Evolutionary conservation across 257 asterid species (phyloP), one percentile per base, ranked within the genome.

Genomic region (Ophiorrhiza pumila): DNA sequence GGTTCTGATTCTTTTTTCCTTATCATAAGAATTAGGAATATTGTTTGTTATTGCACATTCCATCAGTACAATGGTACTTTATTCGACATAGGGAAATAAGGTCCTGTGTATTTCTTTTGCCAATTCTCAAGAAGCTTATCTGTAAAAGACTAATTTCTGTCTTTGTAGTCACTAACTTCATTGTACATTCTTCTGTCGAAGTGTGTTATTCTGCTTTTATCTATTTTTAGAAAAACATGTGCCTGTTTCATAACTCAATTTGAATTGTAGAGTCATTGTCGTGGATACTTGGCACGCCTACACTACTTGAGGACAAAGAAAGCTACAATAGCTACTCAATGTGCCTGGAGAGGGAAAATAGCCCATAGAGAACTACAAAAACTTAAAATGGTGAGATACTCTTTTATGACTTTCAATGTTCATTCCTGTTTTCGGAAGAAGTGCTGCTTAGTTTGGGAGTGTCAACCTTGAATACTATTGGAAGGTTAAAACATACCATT

Each of bases 341-440:
- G 93, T 86, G 87, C 85, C 69, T 89, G 90, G 85, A 89, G 91
- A 81, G 78, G 76, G 63, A 80, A 50, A 82, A 60, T 69, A 69
- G 91, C 93, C 42, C 85, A 79, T 3, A 80, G 68, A 77, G 93
- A 89, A 80, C 82, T 89, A 41, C 81, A 74, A 70, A 84, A 80
- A 73, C 96, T 87, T 73, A 89, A 76, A 81, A 79, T 80, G 93
- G 96, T 84, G 86, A 86, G 87, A 60, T 73, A 72, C 39, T 27
- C 64, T 43, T 62, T 71, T 39, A 34, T 32, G 18, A 20, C 18
- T 32, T 46, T 69, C 7, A 1, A 20, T 31, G 34, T 29, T 55
- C 31, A 20, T 5, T 47, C 4, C 32, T 49, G 47, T 1, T 68
- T 50, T 7, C 22, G 29, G 27, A 34, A 17, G 31, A 2, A 25